Evolutionary conservation across 106 monocot genomes (phyloP).

Genomic region (Apostasia ramifera): DNA sequence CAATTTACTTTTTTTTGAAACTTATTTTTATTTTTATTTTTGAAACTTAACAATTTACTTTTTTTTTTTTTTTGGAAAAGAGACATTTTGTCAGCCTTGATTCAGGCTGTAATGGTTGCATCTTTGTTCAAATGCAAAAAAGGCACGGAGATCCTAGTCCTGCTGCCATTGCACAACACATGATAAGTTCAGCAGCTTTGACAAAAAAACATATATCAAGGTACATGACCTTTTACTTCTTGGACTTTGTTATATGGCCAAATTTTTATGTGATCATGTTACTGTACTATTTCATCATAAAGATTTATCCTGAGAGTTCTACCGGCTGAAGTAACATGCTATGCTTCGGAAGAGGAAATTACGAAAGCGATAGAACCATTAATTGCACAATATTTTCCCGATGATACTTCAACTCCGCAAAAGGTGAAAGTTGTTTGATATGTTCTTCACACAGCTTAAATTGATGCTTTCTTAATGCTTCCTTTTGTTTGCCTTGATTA

Average conservation of each 20-base stretch:
- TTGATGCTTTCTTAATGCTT: no score
- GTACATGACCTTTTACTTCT: slow-evolving; percentile 18
- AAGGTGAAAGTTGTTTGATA: slow-evolving; percentile 43
- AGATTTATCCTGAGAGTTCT: slow-evolving; percentile 94
- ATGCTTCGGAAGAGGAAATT: slow-evolving; percentile 95
- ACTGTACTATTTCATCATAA: slow-evolving; percentile 7
- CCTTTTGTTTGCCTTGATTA: no score
- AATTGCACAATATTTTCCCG: slow-evolving; percentile 66
- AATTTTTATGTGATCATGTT: neutral
- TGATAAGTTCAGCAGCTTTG: slow-evolving; percentile 70
- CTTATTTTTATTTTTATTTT: neutral
- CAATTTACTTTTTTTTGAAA: neutral
- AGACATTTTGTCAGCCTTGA: slow-evolving; percentile 93
- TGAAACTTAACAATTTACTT: slow-evolving; percentile 1
- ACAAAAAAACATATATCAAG: slow-evolving; percentile 94
- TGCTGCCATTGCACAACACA: slow-evolving; percentile 55
- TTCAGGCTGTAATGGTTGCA: slow-evolving; percentile 85
- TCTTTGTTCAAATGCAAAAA: slow-evolving; percentile 95
- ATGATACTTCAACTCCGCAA: slow-evolving; percentile 38
- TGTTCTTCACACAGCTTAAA: neutral
- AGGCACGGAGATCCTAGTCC: slow-evolving; percentile 64
- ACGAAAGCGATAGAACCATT: slow-evolving; percentile 73
- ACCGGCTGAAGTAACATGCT: slow-evolving; percentile 85
- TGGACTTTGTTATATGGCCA: neutral
- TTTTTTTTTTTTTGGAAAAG: slow-evolving; percentile 28